Conservation (phyloP, 2,329 filamentous ascomycete species). For the Fusarium sp. region DNA sequence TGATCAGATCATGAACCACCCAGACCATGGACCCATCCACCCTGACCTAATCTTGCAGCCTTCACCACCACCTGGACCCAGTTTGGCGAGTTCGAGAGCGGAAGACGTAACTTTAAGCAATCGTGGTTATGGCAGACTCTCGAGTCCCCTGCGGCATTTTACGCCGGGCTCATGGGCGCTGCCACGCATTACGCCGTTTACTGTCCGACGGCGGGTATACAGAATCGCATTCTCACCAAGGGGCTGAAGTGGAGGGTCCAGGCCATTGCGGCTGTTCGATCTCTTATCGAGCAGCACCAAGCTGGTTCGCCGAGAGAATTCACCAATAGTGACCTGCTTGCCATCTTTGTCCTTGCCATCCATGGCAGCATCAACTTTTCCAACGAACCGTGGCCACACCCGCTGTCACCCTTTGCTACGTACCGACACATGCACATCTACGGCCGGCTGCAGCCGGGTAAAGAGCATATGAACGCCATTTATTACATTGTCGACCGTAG, state of each 20-base stretch:
- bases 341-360: constrained; percentile 1
- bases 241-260: neutral
- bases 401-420: neutral
- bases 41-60: neutral
- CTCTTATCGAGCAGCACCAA: neutral
- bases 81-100: neutral
- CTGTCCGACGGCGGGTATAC: neutral
- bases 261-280: neutral
- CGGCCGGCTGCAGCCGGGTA: neutral
- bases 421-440: constrained; percentile 3
- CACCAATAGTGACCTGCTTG: neutral
- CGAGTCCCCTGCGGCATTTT: neutral
- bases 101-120: neutral
- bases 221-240: constrained; percentile 2
- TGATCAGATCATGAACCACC: neutral
- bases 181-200: neutral
- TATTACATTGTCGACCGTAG: neutral
- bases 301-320: neutral
- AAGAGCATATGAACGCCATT: neutral
- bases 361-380: neutral
- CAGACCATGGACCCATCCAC: neutral
- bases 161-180: neutral
- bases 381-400: neutral
- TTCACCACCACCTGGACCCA: neutral
- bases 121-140: neutral